Evolutionary conservation across 2,329 filamentous ascomycete genomes (phyloP).

Genomic region (Colletotrichum noveboracense): DNA sequence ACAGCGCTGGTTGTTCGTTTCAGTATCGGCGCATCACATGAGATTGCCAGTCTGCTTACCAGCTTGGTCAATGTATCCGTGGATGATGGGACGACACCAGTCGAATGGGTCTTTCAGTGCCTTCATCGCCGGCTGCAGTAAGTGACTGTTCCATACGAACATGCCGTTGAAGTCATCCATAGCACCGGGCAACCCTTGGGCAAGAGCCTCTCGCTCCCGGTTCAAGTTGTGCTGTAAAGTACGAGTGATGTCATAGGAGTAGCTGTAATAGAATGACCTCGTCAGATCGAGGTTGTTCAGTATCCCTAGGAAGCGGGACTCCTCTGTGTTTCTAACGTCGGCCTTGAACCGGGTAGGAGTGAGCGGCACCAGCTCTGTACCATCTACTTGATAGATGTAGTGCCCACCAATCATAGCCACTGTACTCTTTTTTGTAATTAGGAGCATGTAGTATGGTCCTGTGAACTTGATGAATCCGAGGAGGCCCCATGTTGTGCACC

Average conservation of each 20-base stretch:
- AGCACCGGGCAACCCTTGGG: conserved; percentile 61
- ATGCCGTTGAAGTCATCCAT: conserved; percentile 80
- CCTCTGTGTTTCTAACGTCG: conserved; percentile 84
- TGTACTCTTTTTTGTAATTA: conserved; percentile 95
- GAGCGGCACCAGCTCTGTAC: conserved; percentile 87
- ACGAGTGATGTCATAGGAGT: conserved; percentile 93
- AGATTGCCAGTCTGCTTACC: conserved; percentile 34
- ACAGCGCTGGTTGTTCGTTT: conserved; percentile 58
- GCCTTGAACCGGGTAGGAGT: conserved; percentile 77
- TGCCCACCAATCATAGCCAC: conserved; percentile 96
- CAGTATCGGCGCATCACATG: background rate
- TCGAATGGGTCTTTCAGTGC: conserved; percentile 83
- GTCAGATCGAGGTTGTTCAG: conserved; percentile 90
- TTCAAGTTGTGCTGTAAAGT: conserved; percentile 93
- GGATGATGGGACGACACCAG: conserved; percentile 95
- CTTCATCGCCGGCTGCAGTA: conserved; percentile 76
- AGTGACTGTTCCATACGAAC: conserved; percentile 97
- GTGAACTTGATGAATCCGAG: conserved; percentile 97
- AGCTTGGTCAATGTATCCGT: conserved; percentile 94
- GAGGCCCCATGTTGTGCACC: conserved; percentile 91
- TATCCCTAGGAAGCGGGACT: conserved; percentile 86
- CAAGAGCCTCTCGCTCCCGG: conserved; percentile 74
- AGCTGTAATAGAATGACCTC: conserved; percentile 96
- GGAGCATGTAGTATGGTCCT: conserved; percentile 93
- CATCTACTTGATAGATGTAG: conserved; percentile 94